These are phyloP conservation scores for Ostreobium quekettii DNA, from an alignment of 139 green algal genomes.

Conservation along the genomic window DNA sequence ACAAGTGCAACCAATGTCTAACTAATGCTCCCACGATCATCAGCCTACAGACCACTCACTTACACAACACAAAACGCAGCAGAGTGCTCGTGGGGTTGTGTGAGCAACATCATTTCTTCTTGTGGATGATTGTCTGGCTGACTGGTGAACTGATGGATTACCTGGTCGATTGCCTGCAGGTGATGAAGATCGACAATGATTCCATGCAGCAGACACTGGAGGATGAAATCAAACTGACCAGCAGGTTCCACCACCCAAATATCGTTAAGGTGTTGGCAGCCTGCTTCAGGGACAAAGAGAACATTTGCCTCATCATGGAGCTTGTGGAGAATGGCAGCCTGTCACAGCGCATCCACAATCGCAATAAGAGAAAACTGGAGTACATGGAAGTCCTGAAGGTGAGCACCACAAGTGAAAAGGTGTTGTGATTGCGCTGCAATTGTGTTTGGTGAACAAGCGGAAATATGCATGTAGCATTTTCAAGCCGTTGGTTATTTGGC, in stretches of 20 bases:
- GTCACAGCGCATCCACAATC: constrained; percentile 57
- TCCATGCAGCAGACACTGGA: background rate
- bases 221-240: constrained; percentile 21
- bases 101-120: no score
- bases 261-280: constrained; percentile 56
- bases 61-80: no score
- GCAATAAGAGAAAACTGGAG: constrained; percentile 34
- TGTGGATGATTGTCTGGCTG: no score
- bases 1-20: no score
- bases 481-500: no score
- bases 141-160: no score
- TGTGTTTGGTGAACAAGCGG: no score
- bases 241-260: constrained; percentile 37
- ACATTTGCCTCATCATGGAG: constrained; percentile 76
- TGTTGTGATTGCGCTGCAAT: background rate
- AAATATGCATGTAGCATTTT: no score
- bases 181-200: constrained; percentile 28
- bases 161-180: no score
- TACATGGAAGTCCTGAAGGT: constrained; percentile 63
- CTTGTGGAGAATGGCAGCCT: constrained; percentile 61
- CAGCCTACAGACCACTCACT: no score
- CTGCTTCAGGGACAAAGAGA: constrained; percentile 33
- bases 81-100: no score
- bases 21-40: no score
- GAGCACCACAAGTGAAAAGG: background rate